A percentile compares a stretch with the other conserved stretches of the same genome.
phyloP scores from a whole-genome alignment of 108 stramenopile species.

The Licmophora abbreviata region DNA sequence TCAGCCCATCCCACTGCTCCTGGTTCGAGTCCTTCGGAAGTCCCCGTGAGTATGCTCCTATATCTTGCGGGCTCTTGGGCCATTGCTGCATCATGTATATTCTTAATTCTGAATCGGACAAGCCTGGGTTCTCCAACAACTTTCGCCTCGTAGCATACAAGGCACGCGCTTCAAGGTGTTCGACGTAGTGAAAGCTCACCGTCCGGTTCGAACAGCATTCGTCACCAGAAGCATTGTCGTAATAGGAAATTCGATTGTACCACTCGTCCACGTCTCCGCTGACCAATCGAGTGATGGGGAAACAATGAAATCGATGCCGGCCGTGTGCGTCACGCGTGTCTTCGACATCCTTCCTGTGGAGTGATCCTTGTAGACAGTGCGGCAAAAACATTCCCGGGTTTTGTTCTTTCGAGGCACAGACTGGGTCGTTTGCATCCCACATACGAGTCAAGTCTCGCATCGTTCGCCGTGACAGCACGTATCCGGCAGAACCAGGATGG shows the following conservation, averaged over 20 bases:
- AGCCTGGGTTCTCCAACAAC: conserved; percentile 41
- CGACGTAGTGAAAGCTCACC: conserved; percentile 90
- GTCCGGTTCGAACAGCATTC: conserved; percentile 66
- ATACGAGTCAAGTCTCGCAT: conserved; percentile 53
- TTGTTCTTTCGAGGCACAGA: conserved; percentile 46
- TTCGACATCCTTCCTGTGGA: conserved; percentile 33
- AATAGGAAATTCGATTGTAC: conserved; percentile 56
- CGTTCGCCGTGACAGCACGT: conserved; percentile 67
- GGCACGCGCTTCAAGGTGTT: conserved; percentile 56
- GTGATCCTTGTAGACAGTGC: conserved; percentile 47
- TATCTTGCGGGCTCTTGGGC: conserved; percentile 43
- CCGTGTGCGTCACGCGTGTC: conserved; percentile 58
- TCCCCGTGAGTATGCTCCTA: conserved; percentile 60
- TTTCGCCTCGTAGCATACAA: conserved; percentile 55
- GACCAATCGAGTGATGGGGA: conserved; percentile 59
- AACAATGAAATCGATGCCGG: conserved; percentile 76
- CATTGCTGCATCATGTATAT: conserved; percentile 47
- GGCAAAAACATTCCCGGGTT: conserved; percentile 73
- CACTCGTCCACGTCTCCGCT: conserved; percentile 73
- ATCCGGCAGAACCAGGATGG: conserved; percentile 83
- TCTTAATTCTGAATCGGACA: conserved; percentile 60
- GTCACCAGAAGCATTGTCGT: conserved; percentile 32
- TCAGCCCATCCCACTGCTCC: no score
- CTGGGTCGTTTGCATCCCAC: conserved; percentile 54
- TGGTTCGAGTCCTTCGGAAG: no score